These are phyloP conservation scores for Cyberlindnera lachancei DNA, from an alignment of 805 yeast genomes.

Conservation along the genomic window DNA sequence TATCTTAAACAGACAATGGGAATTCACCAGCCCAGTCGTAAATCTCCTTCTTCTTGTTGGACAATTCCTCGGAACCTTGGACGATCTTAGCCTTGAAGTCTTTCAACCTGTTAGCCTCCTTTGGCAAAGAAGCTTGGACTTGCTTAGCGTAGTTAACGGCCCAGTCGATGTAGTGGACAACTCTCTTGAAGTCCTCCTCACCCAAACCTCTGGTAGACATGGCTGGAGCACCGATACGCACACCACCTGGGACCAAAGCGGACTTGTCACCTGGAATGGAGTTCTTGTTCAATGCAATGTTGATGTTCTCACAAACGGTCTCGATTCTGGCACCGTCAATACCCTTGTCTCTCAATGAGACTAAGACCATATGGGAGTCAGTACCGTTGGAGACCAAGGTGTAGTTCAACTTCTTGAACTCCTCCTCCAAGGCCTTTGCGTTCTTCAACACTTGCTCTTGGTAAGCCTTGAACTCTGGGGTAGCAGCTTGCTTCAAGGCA, in stretches of 20 bases:
- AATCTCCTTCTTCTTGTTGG: constrained; percentile 67
- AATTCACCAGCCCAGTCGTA: constrained; percentile 85
- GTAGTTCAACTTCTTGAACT: constrained; percentile 67
- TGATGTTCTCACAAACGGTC: constrained; percentile 87
- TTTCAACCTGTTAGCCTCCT: constrained; percentile 90
- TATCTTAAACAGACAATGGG: constrained; percentile 52
- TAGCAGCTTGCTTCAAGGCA: constrained; percentile 88
- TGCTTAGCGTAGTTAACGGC: constrained; percentile 71
- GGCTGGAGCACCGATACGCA: constrained; percentile 97
- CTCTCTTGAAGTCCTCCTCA: constrained; percentile 74
- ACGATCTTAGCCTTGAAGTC: constrained; percentile 85
- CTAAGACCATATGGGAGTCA: constrained; percentile 93
- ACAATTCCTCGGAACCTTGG: constrained; percentile 63
- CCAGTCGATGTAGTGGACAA: constrained; percentile 72
- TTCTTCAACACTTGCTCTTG: constrained; percentile 83
- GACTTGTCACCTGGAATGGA: constrained; percentile 97
- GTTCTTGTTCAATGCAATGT: constrained; percentile 95
- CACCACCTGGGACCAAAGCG: constrained; percentile 94
- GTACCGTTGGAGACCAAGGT: constrained; percentile 90
- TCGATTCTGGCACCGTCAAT: constrained; percentile 97
- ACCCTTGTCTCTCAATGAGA: constrained; percentile 79
- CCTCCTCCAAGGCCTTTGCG: constrained; percentile 75
- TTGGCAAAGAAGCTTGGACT: constrained; percentile 74
- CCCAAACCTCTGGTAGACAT: constrained; percentile 97
- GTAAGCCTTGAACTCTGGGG: constrained; percentile 86